Evolutionary conservation across 768 basidiomycete genomes (phyloP).

Genomic region (Rhizopogon salebrosus): DNA sequence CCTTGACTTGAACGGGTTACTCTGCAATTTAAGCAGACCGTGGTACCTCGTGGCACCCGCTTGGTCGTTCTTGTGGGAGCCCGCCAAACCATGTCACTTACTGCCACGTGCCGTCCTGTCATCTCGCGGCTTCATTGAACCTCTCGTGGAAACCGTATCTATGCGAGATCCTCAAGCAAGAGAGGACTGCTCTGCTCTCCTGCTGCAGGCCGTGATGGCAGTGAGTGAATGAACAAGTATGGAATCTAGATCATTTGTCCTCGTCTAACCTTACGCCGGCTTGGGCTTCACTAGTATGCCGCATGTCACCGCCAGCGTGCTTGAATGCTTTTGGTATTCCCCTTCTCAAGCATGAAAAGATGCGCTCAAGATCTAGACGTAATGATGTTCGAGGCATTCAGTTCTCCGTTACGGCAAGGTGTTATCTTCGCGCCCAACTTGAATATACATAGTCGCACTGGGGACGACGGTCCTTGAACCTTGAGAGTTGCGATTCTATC

Average conservation of each 20-base stretch:
- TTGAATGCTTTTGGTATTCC: background rate
- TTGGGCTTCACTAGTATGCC: slow-evolving; percentile 13
- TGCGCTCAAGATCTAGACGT: background rate
- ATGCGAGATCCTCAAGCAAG: background rate
- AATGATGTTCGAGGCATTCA: background rate
- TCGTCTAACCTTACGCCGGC: slow-evolving; percentile 7
- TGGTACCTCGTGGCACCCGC: background rate
- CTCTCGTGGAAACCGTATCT: background rate
- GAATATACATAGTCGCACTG: background rate
- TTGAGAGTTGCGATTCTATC: background rate
- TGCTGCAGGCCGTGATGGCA: background rate
- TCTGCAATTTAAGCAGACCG: background rate
- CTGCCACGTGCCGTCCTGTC: background rate
- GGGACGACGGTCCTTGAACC: too few species aligned
- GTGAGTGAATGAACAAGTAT: slow-evolving; percentile 10
- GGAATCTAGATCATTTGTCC: slow-evolving; percentile 10
- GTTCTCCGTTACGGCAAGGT: slow-evolving; percentile 7
- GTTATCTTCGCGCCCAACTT: slow-evolving; percentile 15
- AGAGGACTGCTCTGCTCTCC: background rate
- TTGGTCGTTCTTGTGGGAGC: background rate
- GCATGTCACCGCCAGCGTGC: slow-evolving; percentile 14
- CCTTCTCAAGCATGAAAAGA: background rate
- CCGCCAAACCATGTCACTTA: background rate
- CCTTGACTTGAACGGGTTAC: background rate
- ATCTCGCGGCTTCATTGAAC: background rate